These are phyloP conservation scores for Trichoderma sp. DNA, from an alignment of 2,329 filamentous ascomycete genomes.

Conservation along the genomic window DNA sequence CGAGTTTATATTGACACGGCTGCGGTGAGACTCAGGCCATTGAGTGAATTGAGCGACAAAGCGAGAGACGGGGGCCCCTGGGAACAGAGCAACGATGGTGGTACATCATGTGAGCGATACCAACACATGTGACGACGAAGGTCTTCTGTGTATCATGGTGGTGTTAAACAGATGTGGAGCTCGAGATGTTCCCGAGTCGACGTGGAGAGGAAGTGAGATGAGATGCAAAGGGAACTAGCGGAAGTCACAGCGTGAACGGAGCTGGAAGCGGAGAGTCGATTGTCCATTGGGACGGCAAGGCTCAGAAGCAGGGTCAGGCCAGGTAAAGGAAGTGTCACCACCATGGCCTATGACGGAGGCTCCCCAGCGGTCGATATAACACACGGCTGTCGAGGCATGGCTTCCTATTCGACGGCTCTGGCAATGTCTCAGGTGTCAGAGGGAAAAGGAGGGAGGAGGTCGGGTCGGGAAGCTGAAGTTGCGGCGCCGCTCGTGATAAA, in stretches of 20 bases:
- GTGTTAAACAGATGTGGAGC: conserved; percentile 19
- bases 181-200: neutral
- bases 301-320: conserved; percentile 11
- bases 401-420: neutral
- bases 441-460: neutral
- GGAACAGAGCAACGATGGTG: neutral
- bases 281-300: neutral
- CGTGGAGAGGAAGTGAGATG: neutral
- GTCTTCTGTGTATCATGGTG: conserved; percentile 7
- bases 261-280: conserved; percentile 1
- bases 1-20: neutral
- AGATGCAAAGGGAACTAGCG: neutral
- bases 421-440: conserved; percentile 6
- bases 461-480: neutral
- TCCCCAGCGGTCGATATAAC: neutral
- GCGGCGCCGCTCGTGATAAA: conserved; percentile 9
- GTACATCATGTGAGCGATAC: conserved; percentile 9
- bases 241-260: conserved; percentile 3
- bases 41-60: neutral
- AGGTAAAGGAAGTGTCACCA: conserved; percentile 6
- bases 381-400: neutral
- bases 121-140: conserved; percentile 18
- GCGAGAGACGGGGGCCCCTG: neutral
- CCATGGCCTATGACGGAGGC: neutral
- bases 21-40: neutral